Percentiles rank a stretch among this genome's conserved stretches.
Conservation (phyloP, 129 eudicot species). For the Pittosporum tobira region DNA sequence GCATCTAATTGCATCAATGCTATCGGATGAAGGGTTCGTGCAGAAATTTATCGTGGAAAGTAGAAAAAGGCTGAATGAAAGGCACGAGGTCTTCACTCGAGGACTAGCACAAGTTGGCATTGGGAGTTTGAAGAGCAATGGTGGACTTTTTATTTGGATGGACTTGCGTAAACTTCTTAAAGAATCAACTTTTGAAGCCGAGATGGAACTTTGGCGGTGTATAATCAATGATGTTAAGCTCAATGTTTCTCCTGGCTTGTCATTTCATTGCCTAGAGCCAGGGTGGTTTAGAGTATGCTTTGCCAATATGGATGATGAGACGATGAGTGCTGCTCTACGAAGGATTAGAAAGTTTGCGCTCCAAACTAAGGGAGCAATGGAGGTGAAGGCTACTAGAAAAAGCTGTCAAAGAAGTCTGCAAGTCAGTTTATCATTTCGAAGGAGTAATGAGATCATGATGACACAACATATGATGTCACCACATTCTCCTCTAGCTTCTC, state of each 20-base stretch:
- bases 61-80: constrained; percentile 21
- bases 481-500: constrained; percentile 56
- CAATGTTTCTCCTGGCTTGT: constrained; percentile 69
- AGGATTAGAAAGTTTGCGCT: constrained; percentile 44
- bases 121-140: constrained; percentile 39
- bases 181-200: constrained; percentile 42
- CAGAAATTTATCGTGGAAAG: constrained; percentile 28
- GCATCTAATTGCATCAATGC: constrained; percentile 46
- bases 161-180: constrained; percentile 44
- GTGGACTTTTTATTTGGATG: constrained; percentile 66
- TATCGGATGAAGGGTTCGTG: constrained; percentile 43
- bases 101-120: constrained; percentile 60
- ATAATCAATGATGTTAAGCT: constrained; percentile 51
- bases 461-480: constrained; percentile 34
- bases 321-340: constrained; percentile 34
- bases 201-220: constrained; percentile 47
- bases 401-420: constrained; percentile 39
- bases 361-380: constrained; percentile 19
- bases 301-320: constrained; percentile 70
- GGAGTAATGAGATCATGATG: constrained; percentile 42
- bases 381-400: constrained; percentile 11
- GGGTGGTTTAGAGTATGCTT: constrained; percentile 84
- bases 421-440: constrained; percentile 43
- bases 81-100: constrained; percentile 27
- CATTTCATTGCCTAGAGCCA: constrained; percentile 67